Conservation (phyloP, 1,284 basidiomycete genomes). For the Schizopora paradoxa region DNA sequence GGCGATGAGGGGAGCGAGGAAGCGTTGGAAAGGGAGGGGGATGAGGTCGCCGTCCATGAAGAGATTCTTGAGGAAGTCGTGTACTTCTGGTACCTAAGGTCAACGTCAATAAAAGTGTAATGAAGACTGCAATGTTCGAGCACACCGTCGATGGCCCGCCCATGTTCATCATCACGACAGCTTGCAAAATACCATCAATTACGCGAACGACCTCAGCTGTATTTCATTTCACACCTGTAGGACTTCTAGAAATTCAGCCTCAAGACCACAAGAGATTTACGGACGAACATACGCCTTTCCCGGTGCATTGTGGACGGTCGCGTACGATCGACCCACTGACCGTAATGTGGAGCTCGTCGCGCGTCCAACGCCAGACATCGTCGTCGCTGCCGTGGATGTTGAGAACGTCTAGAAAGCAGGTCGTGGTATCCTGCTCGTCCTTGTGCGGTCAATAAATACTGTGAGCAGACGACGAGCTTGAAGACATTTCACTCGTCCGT, state of each 20-base stretch:
- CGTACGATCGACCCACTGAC: conserved; percentile 29
- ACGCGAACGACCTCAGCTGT: background rate
- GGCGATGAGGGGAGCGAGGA: conserved; percentile 88
- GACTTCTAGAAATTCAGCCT: conserved; percentile 32
- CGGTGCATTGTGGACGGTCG: conserved; percentile 32
- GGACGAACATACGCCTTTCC: conserved; percentile 33
- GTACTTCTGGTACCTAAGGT: conserved; percentile 73
- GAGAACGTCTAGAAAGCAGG: background rate
- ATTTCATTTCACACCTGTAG: conserved; percentile 48
- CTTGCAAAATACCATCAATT: conserved; percentile 33
- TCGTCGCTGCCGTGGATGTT: background rate
- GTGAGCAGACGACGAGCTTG: background rate
- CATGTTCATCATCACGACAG: conserved; percentile 98
- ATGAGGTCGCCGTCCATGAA: conserved; percentile 97
- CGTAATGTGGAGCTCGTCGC: conserved; percentile 12
- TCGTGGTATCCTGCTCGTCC: background rate
- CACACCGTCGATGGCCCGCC: conserved; percentile 89
- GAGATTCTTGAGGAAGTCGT: conserved; percentile 88
- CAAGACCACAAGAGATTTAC: conserved; percentile 7
- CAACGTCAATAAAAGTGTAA: conserved; percentile 9
- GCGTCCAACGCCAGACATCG: background rate
- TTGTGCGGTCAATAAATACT: too few relatives aligned
- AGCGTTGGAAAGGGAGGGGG: conserved; percentile 87
- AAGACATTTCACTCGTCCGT: conserved; percentile 1
- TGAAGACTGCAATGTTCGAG: conserved; percentile 14